These are phyloP conservation scores for Scutellaria minor DNA, from an alignment of 257 asterid species.

Conservation along the genomic window DNA sequence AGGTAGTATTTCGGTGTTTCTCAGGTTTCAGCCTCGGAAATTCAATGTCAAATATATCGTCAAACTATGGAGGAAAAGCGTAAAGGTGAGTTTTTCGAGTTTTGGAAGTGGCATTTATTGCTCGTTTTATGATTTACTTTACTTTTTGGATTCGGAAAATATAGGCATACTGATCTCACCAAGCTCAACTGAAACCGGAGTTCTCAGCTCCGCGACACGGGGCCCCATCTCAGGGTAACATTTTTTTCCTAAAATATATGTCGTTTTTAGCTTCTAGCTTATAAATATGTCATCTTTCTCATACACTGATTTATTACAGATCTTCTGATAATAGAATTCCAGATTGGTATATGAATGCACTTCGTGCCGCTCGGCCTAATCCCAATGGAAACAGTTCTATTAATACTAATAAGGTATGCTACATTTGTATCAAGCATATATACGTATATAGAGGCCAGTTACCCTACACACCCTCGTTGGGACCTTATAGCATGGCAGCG, in stretches of 20 bases:
- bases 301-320: conserved; percentile 24
- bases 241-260: neutral
- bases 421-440: conserved; percentile 1
- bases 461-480: too few relatives aligned
- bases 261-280: neutral
- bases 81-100: conserved; percentile 37
- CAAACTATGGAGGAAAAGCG: conserved; percentile 36
- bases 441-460: too few relatives aligned
- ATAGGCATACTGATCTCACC: conserved; percentile 51
- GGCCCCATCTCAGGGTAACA: conserved; percentile 38
- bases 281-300: conserved; percentile 19
- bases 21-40: conserved; percentile 3
- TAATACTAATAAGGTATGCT: conserved; percentile 44
- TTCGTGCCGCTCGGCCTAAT: conserved; percentile 19
- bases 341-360: conserved; percentile 41
- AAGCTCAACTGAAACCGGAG: conserved; percentile 37
- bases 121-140: neutral
- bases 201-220: conserved; percentile 11
- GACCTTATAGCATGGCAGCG: too few relatives aligned
- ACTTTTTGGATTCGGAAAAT: conserved; percentile 3
- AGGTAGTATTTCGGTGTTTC: conserved; percentile 12
- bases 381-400: neutral
- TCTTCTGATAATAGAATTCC: conserved; percentile 32
- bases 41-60: conserved; percentile 11
- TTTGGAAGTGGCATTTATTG: conserved; percentile 17